phyloP scores from a whole-genome alignment of 2,329 filamentous ascomycete species.

The Neofusicoccum parvum region DNA sequence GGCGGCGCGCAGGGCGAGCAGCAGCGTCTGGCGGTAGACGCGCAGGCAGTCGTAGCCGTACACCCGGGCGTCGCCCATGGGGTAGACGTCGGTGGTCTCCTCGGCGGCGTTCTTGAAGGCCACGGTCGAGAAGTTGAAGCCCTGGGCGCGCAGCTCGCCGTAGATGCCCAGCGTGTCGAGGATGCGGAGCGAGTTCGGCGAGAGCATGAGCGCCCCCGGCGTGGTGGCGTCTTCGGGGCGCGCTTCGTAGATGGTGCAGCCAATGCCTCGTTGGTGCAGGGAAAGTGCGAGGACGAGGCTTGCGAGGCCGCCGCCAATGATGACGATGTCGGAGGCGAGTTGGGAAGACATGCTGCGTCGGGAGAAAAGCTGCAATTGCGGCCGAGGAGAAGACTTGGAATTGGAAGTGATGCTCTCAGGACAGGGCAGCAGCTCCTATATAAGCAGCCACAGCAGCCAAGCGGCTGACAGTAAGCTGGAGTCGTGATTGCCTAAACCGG shows the following conservation, averaged over 20 bases:
- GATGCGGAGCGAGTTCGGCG: constrained; percentile 58
- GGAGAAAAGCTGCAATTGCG: background rate
- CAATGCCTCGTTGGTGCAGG: constrained; percentile 55
- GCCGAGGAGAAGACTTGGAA: background rate
- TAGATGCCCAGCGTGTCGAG: constrained; percentile 56
- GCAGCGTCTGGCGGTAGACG: constrained; percentile 55
- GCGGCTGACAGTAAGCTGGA: background rate
- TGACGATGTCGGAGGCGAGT: constrained; percentile 38
- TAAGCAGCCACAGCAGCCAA: background rate
- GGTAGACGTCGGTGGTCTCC: constrained; percentile 41
- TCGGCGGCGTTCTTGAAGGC: constrained; percentile 49
- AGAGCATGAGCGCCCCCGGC: constrained; percentile 60
- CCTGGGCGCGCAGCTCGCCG: constrained; percentile 44
- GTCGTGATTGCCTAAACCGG: background rate
- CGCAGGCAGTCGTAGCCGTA: constrained; percentile 58
- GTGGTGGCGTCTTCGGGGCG: constrained; percentile 24
- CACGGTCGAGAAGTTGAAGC: constrained; percentile 54
- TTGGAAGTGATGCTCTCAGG: too few relatives aligned
- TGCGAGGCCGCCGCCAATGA: constrained; percentile 52
- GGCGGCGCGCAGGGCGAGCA: constrained; percentile 49
- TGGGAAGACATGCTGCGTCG: background rate
- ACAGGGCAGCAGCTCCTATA: background rate
- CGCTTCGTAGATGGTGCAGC: constrained; percentile 38
- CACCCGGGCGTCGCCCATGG: constrained; percentile 50
- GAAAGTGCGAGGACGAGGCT: constrained; percentile 58